Percentiles rank a stretch among this genome's conserved stretches.
These are phyloP conservation scores for Aspergillus oerlinghausenensis DNA, from an alignment of 2,329 filamentous ascomycete genomes.

Conservation along the genomic window DNA sequence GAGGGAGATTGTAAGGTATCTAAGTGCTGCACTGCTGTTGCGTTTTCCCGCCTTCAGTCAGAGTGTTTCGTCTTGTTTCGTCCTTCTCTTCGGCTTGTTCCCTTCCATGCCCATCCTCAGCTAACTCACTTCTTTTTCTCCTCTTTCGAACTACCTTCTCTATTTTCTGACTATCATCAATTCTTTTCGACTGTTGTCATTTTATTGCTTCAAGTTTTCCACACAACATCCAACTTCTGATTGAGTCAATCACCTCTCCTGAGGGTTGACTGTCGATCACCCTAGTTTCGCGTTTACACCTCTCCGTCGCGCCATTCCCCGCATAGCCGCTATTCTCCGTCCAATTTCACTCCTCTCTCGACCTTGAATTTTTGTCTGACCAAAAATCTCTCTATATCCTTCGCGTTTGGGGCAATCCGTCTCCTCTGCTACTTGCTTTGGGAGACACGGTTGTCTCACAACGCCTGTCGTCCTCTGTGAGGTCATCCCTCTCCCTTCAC, in stretches of 20 bases:
- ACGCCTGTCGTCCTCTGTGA: background rate
- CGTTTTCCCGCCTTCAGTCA: background rate
- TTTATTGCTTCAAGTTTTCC: slow-evolving; percentile 1
- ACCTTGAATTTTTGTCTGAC: slow-evolving; percentile 13
- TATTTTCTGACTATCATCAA: background rate
- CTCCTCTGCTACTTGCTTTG: background rate
- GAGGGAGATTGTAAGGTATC: too few species aligned
- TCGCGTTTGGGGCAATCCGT: background rate
- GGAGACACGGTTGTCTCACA: background rate
- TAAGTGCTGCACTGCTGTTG: background rate
- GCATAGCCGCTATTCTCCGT: slow-evolving; percentile 17
- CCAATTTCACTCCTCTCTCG: slow-evolving; percentile 7
- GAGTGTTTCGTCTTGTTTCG: slow-evolving; percentile 4
- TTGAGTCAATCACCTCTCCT: slow-evolving; percentile 11
- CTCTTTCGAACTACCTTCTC: background rate
- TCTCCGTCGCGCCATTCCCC: slow-evolving; percentile 22
- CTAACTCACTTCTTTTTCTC: slow-evolving; percentile 1
- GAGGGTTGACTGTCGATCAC: slow-evolving; percentile 25
- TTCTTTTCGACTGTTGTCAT: background rate
- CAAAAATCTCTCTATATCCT: background rate
- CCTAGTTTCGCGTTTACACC: slow-evolving; percentile 20
- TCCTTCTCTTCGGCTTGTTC: background rate
- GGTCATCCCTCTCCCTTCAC: slow-evolving; percentile 15
- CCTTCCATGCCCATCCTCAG: background rate
- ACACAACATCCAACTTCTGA: background rate